These are phyloP conservation scores for Cinnamomum micranthum DNA, from an alignment of 164 flowering plant species.

Conservation along the genomic window DNA sequence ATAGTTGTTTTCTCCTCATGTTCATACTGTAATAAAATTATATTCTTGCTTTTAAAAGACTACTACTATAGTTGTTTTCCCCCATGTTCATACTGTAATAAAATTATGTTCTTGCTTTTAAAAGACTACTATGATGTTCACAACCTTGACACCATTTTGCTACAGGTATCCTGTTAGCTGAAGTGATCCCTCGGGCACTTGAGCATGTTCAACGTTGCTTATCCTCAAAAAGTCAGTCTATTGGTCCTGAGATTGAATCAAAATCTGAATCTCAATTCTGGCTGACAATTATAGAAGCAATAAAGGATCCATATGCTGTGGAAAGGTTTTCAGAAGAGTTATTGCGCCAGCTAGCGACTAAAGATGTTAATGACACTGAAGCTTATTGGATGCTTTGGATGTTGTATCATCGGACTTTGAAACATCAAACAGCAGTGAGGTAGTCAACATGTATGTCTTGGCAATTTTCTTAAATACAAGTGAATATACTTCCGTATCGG, in stretches of 20 bases:
- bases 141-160: neutral
- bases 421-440: slow-evolving; percentile 55
- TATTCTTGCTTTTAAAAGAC: too few species aligned
- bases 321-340: slow-evolving; percentile 81
- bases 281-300: slow-evolving; percentile 62
- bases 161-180: slow-evolving; percentile 66
- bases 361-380: slow-evolving; percentile 55
- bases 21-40: too few species aligned
- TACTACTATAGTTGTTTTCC: too few species aligned
- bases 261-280: slow-evolving; percentile 48
- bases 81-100: too few species aligned
- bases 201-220: slow-evolving; percentile 41
- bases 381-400: slow-evolving; percentile 88
- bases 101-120: too few species aligned
- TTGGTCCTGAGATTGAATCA: slow-evolving; percentile 35
- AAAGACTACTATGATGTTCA: neutral
- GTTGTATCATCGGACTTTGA: slow-evolving; percentile 43
- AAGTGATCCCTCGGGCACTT: slow-evolving; percentile 53
- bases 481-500: neutral
- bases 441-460: slow-evolving; percentile 16
- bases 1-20: too few species aligned
- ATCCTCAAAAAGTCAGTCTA: slow-evolving; percentile 24
- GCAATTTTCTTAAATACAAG: slow-evolving; percentile 1
- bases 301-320: slow-evolving; percentile 68
- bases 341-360: slow-evolving; percentile 52